Evolutionary conservation across 2,329 filamentous ascomycete genomes (phyloP), one percentile per base, ranked within the genome.

Genomic region (Colletotrichum cuscutae): DNA sequence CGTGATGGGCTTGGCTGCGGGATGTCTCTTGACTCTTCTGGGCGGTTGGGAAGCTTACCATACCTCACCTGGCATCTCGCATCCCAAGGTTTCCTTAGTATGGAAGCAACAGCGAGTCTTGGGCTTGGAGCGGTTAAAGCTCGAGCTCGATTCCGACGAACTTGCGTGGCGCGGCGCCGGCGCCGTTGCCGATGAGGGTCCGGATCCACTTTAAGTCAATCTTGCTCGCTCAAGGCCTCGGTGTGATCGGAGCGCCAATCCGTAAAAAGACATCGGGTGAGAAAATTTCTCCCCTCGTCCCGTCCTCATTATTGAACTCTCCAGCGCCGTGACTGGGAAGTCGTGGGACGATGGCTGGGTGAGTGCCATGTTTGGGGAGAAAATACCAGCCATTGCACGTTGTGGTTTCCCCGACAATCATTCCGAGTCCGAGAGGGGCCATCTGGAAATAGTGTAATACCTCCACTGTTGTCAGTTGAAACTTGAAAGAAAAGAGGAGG

Each of bases 391-490:
- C 58, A 72, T 69, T 54, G 53, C 57, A 49, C 13, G 22, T 66
- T n/a, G 22, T 30, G 22, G 52, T 71, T 65, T 71, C 54, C 61
- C 71, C 67, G 71, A 71, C 37, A 62, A 65, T 62, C 71, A 60
- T 57, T 73, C 60, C 66, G 60, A 73, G 63, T 73, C 67, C 66
- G 60, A 73, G 57, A 58, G 49, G 57, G 57, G 71, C 66, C 19
- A 46, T 28, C 22, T 28, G 35, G 13, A 52, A 32, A 28, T 30
- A n/a, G 28, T 22, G 54, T n/a, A 28, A 22, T 58, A 37, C 42
- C 42, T 42, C 37, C 37, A 42, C 37, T 49, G 42, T 22, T 22
- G 19, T 49, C 42, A 49, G 19, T 49, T 49, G 42, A 49, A 49
- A 49, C 42, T 49, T 19, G 32, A 24, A 42, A 42, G n/a, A 54